These are phyloP conservation scores for bread wheat (Triticum aestivum) DNA, from an alignment of 176 grass and related monocot genomes.

Conservation along the genomic window DNA sequence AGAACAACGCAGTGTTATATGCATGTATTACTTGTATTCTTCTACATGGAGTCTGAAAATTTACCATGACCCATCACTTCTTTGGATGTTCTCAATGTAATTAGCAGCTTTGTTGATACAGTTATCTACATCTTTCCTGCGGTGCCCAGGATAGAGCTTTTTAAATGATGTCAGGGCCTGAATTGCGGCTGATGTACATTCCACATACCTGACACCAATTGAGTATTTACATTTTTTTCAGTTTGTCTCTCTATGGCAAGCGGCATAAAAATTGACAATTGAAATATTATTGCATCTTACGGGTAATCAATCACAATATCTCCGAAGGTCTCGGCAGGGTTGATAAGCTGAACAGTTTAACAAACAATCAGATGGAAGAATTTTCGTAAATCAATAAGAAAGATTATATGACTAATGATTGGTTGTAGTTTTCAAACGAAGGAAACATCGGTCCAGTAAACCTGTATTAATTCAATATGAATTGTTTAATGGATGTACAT, in stretches of 20 bases:
- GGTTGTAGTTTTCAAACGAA: constrained; percentile 1
- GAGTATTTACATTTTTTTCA: constrained; percentile 16
- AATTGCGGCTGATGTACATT: constrained; percentile 95
- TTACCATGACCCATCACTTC: constrained; percentile 85
- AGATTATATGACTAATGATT: constrained; percentile 6
- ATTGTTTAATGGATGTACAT: not conserved
- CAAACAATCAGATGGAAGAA: constrained; percentile 20
- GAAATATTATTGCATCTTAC: constrained; percentile 54
- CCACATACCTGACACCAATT: constrained; percentile 69
- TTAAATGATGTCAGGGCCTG: constrained; percentile 86
- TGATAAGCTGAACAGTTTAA: constrained; percentile 69
- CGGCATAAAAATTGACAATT: constrained; percentile 3
- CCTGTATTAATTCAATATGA: not conserved
- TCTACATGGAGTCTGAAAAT: constrained; percentile 4
- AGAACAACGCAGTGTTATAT: constrained; percentile 13
- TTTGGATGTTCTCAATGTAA: constrained; percentile 76
- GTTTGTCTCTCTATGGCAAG: constrained; percentile 23
- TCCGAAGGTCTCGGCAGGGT: constrained; percentile 95
- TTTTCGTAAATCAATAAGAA: not conserved
- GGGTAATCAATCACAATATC: constrained; percentile 97
- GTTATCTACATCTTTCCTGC: constrained; percentile 60
- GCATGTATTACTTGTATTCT: not conserved
- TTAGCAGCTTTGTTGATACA: constrained; percentile 73
- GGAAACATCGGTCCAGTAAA: not conserved
- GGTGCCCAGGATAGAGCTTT: constrained; percentile 81